Percentiles rank a stretch among this genome's conserved stretches.
These are phyloP conservation scores for Fraxinus anomala DNA, from an alignment of 257 asterid genomes.

Conservation along the genomic window DNA sequence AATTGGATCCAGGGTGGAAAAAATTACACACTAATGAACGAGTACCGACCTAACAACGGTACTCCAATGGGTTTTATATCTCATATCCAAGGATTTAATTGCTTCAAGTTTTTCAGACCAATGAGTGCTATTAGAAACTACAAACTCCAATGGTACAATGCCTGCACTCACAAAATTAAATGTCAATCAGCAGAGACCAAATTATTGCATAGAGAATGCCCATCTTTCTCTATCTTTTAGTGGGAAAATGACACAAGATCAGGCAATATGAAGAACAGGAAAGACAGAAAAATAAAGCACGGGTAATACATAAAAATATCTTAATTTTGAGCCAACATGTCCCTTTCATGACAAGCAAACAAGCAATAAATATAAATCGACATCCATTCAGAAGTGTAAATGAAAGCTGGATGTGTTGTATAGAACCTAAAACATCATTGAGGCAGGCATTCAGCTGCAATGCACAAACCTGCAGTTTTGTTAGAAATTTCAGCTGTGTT, in stretches of 20 bases:
- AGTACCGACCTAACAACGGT: constrained; percentile 45
- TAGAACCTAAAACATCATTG: not conserved
- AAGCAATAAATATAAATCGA: not conserved
- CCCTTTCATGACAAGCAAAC: not conserved
- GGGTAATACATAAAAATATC: not conserved
- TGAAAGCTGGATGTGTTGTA: constrained; percentile 10
- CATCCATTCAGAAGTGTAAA: constrained; percentile 1
- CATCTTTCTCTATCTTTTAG: not conserved
- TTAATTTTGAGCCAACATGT: not conserved
- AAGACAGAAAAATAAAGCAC: not conserved
- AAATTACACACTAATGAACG: constrained; percentile 17
- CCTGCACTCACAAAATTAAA: constrained; percentile 40
- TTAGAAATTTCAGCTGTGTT: constrained; percentile 30
- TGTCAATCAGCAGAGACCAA: no score
- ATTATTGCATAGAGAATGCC: not conserved
- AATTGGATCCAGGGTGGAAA: constrained; percentile 2
- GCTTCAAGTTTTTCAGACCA: constrained; percentile 60
- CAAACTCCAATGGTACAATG: constrained; percentile 48
- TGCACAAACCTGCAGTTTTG: constrained; percentile 43
- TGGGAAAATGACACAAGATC: not conserved
- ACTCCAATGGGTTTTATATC: constrained; percentile 55
- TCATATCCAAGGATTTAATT: constrained; percentile 60
- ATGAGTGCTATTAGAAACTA: constrained; percentile 47
- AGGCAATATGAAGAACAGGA: constrained; percentile 6
- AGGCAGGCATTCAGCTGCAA: constrained; percentile 9